These are phyloP conservation scores for Vitellaria paradoxa DNA, from an alignment of 179 eudicot genomes.

Conservation along the genomic window DNA sequence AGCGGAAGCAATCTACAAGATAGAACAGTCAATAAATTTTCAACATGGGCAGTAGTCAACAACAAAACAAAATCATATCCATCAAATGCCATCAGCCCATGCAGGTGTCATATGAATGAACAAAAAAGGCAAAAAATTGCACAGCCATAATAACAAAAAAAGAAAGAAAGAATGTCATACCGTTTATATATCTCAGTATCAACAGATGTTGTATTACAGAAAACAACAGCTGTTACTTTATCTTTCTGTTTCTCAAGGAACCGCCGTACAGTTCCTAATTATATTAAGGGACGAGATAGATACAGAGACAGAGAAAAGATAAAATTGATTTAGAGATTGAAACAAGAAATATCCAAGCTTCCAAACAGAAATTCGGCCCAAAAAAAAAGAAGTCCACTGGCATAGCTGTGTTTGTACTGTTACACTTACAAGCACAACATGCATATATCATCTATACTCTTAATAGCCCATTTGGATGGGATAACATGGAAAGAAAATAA, in stretches of 20 bases:
- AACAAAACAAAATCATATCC: neutral
- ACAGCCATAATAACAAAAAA: neutral
- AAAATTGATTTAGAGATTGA: slow-evolving; percentile 5
- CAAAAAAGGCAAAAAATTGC: neutral
- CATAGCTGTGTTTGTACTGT: neutral
- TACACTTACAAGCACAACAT: neutral
- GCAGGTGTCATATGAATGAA: neutral
- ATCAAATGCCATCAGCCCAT: neutral
- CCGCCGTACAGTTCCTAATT: slow-evolving; percentile 86
- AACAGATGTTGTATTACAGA: slow-evolving; percentile 74
- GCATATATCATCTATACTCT: neutral
- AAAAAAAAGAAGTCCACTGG: neutral
- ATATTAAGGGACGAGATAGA: too few species aligned
- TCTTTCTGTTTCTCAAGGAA: slow-evolving; percentile 97
- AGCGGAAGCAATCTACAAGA: slow-evolving; percentile 81
- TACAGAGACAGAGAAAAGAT: slow-evolving; percentile 13
- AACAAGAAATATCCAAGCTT: neutral
- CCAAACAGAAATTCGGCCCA: neutral
- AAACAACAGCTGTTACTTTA: slow-evolving; percentile 69
- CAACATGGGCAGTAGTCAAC: neutral
- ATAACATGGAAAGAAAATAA: too few species aligned
- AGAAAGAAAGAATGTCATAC: slow-evolving; percentile 29
- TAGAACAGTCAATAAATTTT: slow-evolving; percentile 6
- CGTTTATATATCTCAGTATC: slow-evolving; percentile 96
- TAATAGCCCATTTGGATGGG: neutral